phyloP scores from a whole-genome alignment of 768 basidiomycete species.

The Boletus rubropictus region DNA sequence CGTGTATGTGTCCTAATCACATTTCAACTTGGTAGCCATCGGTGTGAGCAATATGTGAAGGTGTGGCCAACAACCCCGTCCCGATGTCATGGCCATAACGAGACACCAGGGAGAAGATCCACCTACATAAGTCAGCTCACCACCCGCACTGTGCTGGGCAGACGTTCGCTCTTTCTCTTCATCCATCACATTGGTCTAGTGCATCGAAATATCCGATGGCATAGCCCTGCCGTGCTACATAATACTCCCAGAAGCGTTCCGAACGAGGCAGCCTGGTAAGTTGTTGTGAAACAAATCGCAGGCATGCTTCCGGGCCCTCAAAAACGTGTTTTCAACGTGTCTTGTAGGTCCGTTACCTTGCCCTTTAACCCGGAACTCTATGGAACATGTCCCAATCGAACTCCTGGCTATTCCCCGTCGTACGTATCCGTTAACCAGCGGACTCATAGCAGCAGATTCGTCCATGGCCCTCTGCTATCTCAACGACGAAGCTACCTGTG shows the following conservation, averaged over 20 bases:
- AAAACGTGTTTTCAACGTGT: conserved; percentile 31
- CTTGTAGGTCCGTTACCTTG: conserved; percentile 8
- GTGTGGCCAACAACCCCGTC: neutral
- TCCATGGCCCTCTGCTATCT: conserved; percentile 26
- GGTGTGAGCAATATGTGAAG: neutral
- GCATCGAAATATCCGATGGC: conserved; percentile 21
- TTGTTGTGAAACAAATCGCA: conserved; percentile 17
- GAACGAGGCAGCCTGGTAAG: conserved; percentile 17
- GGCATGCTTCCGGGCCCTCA: conserved; percentile 10
- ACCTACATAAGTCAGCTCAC: conserved; percentile 6
- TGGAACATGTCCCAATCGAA: conserved; percentile 20
- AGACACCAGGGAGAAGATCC: conserved; percentile 1
- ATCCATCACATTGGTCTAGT: conserved; percentile 6
- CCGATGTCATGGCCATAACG: neutral
- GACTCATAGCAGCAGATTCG: conserved; percentile 4
- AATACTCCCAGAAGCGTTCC: conserved; percentile 12
- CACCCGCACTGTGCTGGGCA: conserved; percentile 1
- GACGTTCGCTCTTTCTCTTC: neutral
- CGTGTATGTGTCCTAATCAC: conserved; percentile 2
- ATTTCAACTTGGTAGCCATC: neutral
- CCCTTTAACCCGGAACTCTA: conserved; percentile 25
- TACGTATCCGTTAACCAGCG: conserved; percentile 13
- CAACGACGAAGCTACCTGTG: conserved; percentile 11
- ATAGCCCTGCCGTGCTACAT: conserved; percentile 8
- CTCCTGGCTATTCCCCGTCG: conserved; percentile 17